Percentiles rank a stretch among this genome's conserved stretches.
Evolutionary conservation across 352 stramenopile species (phyloP).

Genomic region (Nothophytophthora sp.): DNA sequence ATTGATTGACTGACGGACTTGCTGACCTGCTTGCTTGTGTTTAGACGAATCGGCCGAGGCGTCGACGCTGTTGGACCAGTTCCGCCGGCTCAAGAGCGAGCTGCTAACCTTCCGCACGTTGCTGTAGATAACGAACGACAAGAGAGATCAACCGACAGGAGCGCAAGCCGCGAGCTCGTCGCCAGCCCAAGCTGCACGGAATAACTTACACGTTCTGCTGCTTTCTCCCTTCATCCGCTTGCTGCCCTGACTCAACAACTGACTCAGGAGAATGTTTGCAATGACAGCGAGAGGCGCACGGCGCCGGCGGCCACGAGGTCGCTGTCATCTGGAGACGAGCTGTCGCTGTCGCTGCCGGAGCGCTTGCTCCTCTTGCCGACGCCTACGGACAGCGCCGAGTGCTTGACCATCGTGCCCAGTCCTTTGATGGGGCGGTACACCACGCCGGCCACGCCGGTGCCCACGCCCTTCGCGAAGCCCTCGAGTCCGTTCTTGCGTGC

Average conservation of each 20-base stretch:
- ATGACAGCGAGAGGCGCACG: constrained; percentile 59
- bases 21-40: constrained; percentile 11
- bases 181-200: constrained; percentile 30
- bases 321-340: constrained; percentile 4
- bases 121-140: constrained; percentile 58
- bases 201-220: constrained; percentile 67
- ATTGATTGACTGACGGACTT: constrained; percentile 10
- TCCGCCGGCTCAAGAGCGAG: constrained; percentile 72
- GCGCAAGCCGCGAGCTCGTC: no score
- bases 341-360: constrained; percentile 34
- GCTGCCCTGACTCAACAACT: no score
- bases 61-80: constrained; percentile 65
- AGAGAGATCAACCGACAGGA: constrained; percentile 11
- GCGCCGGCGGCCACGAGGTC: constrained; percentile 57
- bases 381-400: constrained; percentile 68
- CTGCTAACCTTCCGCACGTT: constrained; percentile 71
- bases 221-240: no score
- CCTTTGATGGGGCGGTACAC: constrained; percentile 76
- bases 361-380: constrained; percentile 42
- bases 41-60: constrained; percentile 66
- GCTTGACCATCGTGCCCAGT: constrained; percentile 75
- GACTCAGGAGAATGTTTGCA: constrained; percentile 59
- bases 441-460: constrained; percentile 65
- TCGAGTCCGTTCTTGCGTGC: constrained; percentile 71
- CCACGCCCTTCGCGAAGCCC: constrained; percentile 75